phyloP scores from a whole-genome alignment of 2,329 filamentous ascomycete genomes.

The Myriosclerotinia curreyana region DNA sequence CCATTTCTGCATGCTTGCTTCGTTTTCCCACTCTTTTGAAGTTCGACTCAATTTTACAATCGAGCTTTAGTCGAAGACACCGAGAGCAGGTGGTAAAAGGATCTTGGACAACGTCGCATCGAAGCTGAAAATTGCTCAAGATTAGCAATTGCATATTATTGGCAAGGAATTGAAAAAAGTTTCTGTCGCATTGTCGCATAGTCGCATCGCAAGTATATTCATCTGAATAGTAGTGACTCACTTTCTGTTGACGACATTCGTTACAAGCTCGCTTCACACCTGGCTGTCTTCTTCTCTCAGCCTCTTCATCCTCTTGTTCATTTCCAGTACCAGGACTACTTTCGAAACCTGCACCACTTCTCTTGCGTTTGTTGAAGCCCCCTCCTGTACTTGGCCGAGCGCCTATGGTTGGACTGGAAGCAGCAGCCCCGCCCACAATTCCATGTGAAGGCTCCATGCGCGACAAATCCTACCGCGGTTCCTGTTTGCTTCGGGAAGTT shows the following conservation, averaged over 20 bases:
- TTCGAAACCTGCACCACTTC: slow-evolving; percentile 51
- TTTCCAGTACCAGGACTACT: slow-evolving; percentile 59
- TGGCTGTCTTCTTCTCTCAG: slow-evolving; percentile 62
- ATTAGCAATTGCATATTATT: slow-evolving; percentile 18
- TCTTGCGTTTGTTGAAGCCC: slow-evolving; percentile 54
- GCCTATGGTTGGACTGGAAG: slow-evolving; percentile 35
- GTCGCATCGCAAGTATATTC: slow-evolving; percentile 14
- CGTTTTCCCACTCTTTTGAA: slow-evolving; percentile 83
- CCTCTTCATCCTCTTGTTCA: slow-evolving; percentile 54
- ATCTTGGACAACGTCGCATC: slow-evolving; percentile 80
- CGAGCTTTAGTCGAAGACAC: slow-evolving; percentile 74
- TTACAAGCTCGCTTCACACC: slow-evolving; percentile 79
- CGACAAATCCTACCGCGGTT: slow-evolving; percentile 21
- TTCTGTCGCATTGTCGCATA: not conserved
- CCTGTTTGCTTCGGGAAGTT: slow-evolving; percentile 19
- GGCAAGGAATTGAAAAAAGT: not conserved
- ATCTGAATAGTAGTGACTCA: slow-evolving; percentile 45
- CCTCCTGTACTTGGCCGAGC: slow-evolving; percentile 34
- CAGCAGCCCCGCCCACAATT: slow-evolving; percentile 30
- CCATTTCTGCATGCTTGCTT: slow-evolving; percentile 81
- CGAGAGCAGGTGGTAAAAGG: slow-evolving; percentile 75
- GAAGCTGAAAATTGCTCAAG: slow-evolving; percentile 53
- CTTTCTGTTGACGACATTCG: slow-evolving; percentile 83
- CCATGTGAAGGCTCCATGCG: slow-evolving; percentile 35
- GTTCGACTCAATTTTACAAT: slow-evolving; percentile 83